Conservation (phyloP, 75 land plant genomes). For the Selaginella tamariscina region DNA sequence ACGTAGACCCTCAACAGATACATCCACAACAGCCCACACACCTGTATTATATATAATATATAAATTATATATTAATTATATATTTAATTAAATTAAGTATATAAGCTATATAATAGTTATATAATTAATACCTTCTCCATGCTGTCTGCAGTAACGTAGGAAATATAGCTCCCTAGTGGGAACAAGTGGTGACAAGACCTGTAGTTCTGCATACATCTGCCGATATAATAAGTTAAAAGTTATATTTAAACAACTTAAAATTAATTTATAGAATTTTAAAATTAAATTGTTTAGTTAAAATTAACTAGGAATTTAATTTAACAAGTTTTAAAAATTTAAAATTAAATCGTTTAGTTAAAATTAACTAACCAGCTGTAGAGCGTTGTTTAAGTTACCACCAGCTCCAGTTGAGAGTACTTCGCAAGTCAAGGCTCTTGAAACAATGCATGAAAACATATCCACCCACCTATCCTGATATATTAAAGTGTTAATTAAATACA, state of each 20-base stretch:
- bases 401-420: slow-evolving; percentile 73
- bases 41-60: too few relatives aligned
- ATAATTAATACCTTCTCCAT: too few relatives aligned
- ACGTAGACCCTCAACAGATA: slow-evolving; percentile 44
- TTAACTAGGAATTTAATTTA: slow-evolving; percentile 3
- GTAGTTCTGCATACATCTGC: slow-evolving; percentile 82
- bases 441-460: slow-evolving; percentile 53
- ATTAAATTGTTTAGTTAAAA: neutral
- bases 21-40: slow-evolving; percentile 73
- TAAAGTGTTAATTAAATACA: neutral
- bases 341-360: neutral
- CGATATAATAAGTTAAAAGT: neutral
- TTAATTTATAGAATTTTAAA: neutral
- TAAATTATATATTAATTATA: too few relatives aligned
- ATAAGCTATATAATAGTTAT: too few relatives aligned
- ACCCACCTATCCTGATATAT: slow-evolving; percentile 49
- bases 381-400: slow-evolving; percentile 70
- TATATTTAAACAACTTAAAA: neutral
- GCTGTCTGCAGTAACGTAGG: slow-evolving; percentile 66
- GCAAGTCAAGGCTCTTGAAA: slow-evolving; percentile 45
- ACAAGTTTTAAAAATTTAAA: neutral
- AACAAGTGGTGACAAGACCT: slow-evolving; percentile 67
- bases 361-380: slow-evolving; percentile 63
- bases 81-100: too few relatives aligned
- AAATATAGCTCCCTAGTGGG: slow-evolving; percentile 65